Evolutionary conservation across 2,329 filamentous ascomycete species (phyloP), one percentile per base, ranked within the genome.

Genomic region (Stagonosporopsis tanaceti): DNA sequence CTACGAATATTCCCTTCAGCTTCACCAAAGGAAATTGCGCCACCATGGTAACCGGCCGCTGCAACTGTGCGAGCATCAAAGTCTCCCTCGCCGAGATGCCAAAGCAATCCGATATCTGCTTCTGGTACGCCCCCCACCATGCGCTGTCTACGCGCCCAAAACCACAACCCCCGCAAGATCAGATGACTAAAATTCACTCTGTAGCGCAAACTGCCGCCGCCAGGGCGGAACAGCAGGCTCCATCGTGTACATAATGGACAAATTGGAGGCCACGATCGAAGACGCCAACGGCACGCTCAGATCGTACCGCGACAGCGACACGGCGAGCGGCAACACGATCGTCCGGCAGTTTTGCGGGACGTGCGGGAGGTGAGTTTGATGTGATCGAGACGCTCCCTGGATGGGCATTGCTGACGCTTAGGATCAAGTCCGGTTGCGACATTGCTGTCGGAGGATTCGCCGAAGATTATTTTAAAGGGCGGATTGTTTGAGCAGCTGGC

Each of bases 201-300:
- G 20, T 35, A 75, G 72, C 50, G 58, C 60, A 27, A 75, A 75
- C 35, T 75, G 71, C 46, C 68, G 67, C 32, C 69, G 72, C 15
- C 57, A 68, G 15, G 68, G 72, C 22, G 63, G 63, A 4, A 51
- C 56, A 7, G 32, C 60, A 8, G 70, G 66, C 37, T 66, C 63
- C 7, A 59, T 70, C 2, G 54, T 72, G 11, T 72, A 69, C 52
- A n/a, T 66, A 5, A 15, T 69, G 17, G 61, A 70, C 25, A 60
- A 55, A 17, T 51, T 59, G 1, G 55, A 65, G 6, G 64, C 70
- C 14, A 53, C 63, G 0, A 55, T 75, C 32, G 38, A 64, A 5
- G 71, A 75, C 27, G 46, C 62, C 5, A 62, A 62, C 0, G 55
- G 53, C 11, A 24, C 39, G 5, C 52, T 75, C 45, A 72, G 70